These are phyloP conservation scores for Phylloporus sp. DNA, from an alignment of 768 basidiomycete species.

Conservation along the genomic window DNA sequence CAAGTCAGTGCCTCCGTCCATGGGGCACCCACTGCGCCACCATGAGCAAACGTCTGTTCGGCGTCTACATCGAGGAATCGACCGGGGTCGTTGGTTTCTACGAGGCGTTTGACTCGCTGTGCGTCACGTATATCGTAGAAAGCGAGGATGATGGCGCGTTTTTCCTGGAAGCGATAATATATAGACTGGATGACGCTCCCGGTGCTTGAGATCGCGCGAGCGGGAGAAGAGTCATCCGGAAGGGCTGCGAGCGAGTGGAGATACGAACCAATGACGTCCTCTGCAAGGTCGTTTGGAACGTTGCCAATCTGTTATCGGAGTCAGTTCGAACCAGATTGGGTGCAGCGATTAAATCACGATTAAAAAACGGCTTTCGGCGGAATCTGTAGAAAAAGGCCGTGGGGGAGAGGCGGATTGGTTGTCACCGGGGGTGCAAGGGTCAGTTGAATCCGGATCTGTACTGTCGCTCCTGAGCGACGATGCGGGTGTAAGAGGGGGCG, in stretches of 20 bases:
- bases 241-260: constrained; percentile 25
- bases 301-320: constrained; percentile 35
- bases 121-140: constrained; percentile 62
- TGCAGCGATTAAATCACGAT: constrained; percentile 18
- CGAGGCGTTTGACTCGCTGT: constrained; percentile 40
- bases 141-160: constrained; percentile 52
- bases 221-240: constrained; percentile 5
- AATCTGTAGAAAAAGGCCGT: constrained; percentile 10
- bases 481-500: constrained; percentile 70
- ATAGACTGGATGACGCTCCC: constrained; percentile 49
- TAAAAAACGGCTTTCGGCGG: constrained; percentile 30
- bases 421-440: constrained; percentile 19
- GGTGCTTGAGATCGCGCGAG: constrained; percentile 10
- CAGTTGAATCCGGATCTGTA: constrained; percentile 31
- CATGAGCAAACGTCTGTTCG: constrained; percentile 5
- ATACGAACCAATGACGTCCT: constrained; percentile 30
- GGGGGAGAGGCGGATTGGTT: constrained; percentile 20
- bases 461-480: constrained; percentile 45
- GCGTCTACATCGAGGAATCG: constrained; percentile 1
- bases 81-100: constrained; percentile 27
- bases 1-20: constrained; percentile 36
- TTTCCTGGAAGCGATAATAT: constrained; percentile 47
- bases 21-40: neutral
- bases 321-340: constrained; percentile 6
- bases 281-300: constrained; percentile 32